Evolutionary conservation across 2,329 filamentous ascomycete species (phyloP).

Genomic region (Xylariaceae sp.): DNA sequence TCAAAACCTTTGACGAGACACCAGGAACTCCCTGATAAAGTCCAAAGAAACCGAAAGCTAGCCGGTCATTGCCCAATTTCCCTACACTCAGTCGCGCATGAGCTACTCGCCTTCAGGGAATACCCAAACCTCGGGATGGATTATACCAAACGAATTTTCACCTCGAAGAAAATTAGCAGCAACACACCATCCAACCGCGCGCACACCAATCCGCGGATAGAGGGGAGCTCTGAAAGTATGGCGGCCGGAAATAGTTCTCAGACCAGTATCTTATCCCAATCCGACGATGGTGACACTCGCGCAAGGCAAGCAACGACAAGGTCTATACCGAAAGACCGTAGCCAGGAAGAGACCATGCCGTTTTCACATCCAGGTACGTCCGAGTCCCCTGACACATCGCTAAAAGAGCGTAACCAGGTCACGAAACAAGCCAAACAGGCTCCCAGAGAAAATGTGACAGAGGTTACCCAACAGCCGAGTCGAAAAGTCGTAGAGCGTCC

Average conservation of each 20-base stretch:
- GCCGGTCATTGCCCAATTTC: background rate
- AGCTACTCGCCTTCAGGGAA: background rate
- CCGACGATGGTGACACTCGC: background rate
- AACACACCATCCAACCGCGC: background rate
- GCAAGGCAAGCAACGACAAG: background rate
- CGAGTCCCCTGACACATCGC: constrained; percentile 16
- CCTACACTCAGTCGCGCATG: background rate
- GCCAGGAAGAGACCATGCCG: constrained; percentile 18
- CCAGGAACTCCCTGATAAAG: background rate
- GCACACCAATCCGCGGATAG: constrained; percentile 5
- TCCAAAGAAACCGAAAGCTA: background rate
- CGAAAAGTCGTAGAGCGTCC: constrained; percentile 18
- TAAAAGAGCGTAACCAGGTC: constrained; percentile 20
- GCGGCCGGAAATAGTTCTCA: background rate
- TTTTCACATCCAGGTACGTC: constrained; percentile 15
- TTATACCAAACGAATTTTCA: constrained; percentile 14
- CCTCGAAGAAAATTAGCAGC: constrained; percentile 7
- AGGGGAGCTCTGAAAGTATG: constrained; percentile 3
- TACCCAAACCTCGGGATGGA: constrained; percentile 15
- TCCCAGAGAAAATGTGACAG: constrained; percentile 20
- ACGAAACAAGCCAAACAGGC: constrained; percentile 13
- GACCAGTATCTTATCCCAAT: background rate
- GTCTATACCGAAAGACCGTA: constrained; percentile 21
- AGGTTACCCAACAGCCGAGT: constrained; percentile 22
- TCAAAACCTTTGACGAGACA: background rate